phyloP scores from a whole-genome alignment of 2,329 filamentous ascomycete species.

The Neonectria punicea region DNA sequence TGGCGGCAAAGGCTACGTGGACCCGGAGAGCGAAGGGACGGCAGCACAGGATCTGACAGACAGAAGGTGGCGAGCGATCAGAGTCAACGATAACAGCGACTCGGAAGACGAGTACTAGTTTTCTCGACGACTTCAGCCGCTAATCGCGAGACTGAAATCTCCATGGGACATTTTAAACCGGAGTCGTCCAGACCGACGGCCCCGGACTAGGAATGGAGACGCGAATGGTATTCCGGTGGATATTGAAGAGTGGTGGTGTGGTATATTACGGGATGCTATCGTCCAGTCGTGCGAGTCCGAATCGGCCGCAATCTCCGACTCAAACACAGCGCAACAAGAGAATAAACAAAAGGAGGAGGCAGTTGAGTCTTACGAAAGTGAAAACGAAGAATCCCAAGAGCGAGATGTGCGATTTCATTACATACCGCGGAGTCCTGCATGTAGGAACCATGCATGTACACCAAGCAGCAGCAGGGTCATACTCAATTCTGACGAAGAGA shows the following conservation, averaged over 20 bases:
- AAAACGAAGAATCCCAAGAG: neutral
- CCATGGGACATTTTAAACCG: neutral
- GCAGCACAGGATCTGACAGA: conserved; percentile 89
- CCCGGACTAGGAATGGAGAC: neutral
- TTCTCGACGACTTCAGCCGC: conserved; percentile 15
- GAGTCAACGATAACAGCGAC: conserved; percentile 80
- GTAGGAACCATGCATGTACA: neutral
- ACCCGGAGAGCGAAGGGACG: conserved; percentile 87
- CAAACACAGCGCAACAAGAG: neutral
- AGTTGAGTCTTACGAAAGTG: neutral
- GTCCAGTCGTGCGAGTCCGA: neutral
- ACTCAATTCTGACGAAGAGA: neutral
- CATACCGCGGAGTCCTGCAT: neutral
- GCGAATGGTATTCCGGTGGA: neutral
- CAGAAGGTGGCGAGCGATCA: conserved; percentile 78
- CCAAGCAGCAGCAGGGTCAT: neutral
- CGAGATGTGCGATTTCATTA: neutral
- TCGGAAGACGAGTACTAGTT: conserved; percentile 72
- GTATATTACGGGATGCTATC: neutral
- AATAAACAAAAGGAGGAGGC: neutral
- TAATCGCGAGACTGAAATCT: neutral
- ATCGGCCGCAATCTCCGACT: neutral
- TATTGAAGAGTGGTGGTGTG: neutral
- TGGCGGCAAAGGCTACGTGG: conserved; percentile 88
- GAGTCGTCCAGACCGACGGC: neutral